phyloP scores from a whole-genome alignment of 2,329 filamentous ascomycete species.

The Colletotrichum endophyticum region DNA sequence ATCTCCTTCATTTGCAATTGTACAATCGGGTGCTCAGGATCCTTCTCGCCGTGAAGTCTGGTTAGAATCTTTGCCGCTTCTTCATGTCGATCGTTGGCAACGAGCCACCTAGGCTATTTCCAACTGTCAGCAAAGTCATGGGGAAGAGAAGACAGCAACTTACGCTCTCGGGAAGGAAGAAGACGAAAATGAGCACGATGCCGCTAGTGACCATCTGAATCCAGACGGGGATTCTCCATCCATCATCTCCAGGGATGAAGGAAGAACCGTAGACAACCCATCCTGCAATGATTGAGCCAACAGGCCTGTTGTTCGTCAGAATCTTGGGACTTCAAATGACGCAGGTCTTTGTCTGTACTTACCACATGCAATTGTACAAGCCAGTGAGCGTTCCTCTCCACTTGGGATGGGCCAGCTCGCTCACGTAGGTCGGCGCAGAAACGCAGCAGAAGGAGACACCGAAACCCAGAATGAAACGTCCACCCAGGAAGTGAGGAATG shows the following conservation, averaged over 20 bases:
- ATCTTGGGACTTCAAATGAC: neutral
- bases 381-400: constrained; percentile 56
- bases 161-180: constrained; percentile 50
- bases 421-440: constrained; percentile 54
- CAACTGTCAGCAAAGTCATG: neutral
- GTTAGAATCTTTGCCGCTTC: constrained; percentile 48
- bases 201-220: constrained; percentile 48
- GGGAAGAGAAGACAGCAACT: neutral
- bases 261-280: constrained; percentile 58
- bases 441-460: constrained; percentile 56
- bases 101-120: constrained; percentile 44
- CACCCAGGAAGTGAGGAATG: constrained; percentile 52
- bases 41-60: constrained; percentile 57
- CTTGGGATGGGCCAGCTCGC: constrained; percentile 59
- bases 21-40: constrained; percentile 53
- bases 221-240: constrained; percentile 57
- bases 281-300: constrained; percentile 59
- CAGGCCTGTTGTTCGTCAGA: neutral
- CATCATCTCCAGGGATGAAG: constrained; percentile 38
- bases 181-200: constrained; percentile 46
- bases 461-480: constrained; percentile 57
- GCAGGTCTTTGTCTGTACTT: constrained; percentile 7
- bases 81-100: constrained; percentile 44
- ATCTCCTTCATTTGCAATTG: constrained; percentile 57
- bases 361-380: constrained; percentile 58